Base-by-base conservation (phyloP, 148 eudicot species). In the Hydrangea macrophylla region DNA sequence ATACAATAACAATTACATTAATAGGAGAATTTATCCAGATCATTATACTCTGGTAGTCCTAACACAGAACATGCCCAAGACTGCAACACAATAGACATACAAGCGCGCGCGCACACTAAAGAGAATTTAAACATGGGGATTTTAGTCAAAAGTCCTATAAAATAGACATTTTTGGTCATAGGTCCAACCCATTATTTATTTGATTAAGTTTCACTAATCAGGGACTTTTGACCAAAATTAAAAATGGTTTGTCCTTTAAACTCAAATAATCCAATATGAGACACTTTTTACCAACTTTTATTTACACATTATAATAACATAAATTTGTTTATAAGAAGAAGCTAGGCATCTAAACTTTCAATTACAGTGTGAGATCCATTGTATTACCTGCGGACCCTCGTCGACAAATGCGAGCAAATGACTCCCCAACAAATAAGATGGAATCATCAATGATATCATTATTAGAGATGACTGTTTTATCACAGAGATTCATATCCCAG, bases 331-430 rank as follows among this genome's bases (percentile, higher is more conserved):
- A n/a, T n/a, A n/a, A n/a, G n/a, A n/a, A n/a, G n/a, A n/a, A n/a
- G n/a, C n/a, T n/a, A n/a, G n/a, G n/a, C n/a, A n/a, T n/a, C 30
- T 64, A 55, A 25, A 62, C 17, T 25, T 54, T 31, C 13, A 44
- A 23, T 6, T 20, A 6, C 36, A 13, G n/a, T 53, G 58, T 58
- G 68, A 27, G 40, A 15, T 35, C 62, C 70, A 36, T 35, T 35
- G 57, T n/a, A 69, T 62, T 88, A 93, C 98, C 96, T 75, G 90
- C 67, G 74, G 95, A 88, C 44, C 98, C 98, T 73, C 98, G 92
- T 35, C 98, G 90, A 68, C 92, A 83, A 61, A 93, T 85, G 48
- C 96, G 92, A 55, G 89, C 76, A 80, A 90, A 81, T 75, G 81
- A 70, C 64, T 90, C 95, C 62, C 89, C 98, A 69, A 85, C 75